These are phyloP conservation scores for Penicillium sp. DNA, from an alignment of 2,329 filamentous ascomycete genomes.

Conservation along the genomic window DNA sequence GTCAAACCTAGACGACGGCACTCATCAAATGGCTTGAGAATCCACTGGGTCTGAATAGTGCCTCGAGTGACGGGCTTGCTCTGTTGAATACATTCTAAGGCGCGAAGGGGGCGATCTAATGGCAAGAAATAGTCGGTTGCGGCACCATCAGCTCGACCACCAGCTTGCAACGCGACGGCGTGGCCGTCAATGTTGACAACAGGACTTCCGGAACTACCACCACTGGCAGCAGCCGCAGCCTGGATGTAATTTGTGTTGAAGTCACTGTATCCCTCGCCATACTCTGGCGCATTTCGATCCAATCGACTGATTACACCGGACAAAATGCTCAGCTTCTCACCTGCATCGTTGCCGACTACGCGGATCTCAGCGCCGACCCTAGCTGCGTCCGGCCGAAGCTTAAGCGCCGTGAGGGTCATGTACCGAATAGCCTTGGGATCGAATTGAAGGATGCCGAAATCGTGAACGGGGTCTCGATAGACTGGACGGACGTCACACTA, in stretches of 20 bases:
- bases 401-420: slow-evolving; percentile 80
- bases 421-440: slow-evolving; percentile 96
- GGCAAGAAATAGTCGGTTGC: slow-evolving; percentile 98
- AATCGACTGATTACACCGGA: slow-evolving; percentile 95
- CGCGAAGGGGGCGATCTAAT: slow-evolving; percentile 82
- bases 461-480: slow-evolving; percentile 96
- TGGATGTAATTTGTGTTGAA: slow-evolving; percentile 98
- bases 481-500: slow-evolving; percentile 94
- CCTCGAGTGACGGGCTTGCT: slow-evolving; percentile 76
- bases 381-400: slow-evolving; percentile 80
- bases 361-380: slow-evolving; percentile 88
- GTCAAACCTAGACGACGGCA: slow-evolving; percentile 84
- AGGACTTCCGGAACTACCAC: slow-evolving; percentile 95
- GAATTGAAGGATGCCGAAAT: slow-evolving; percentile 96
- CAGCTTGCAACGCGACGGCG: slow-evolving; percentile 89
- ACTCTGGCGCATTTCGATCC: slow-evolving; percentile 95
- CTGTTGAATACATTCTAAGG: slow-evolving; percentile 78
- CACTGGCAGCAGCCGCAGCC: slow-evolving; percentile 92
- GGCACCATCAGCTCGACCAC: slow-evolving; percentile 87
- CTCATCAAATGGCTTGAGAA: slow-evolving; percentile 96
- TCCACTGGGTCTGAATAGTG: slow-evolving; percentile 97
- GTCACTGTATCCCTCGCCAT: slow-evolving; percentile 96
- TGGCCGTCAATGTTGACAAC: slow-evolving; percentile 94
- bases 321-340: slow-evolving; percentile 95
- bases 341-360: slow-evolving; percentile 97